Percentiles rank a stretch among this genome's conserved stretches.
phyloP scores from a whole-genome alignment of 768 basidiomycete species.

The Macrolepiota fuliginosa region DNA sequence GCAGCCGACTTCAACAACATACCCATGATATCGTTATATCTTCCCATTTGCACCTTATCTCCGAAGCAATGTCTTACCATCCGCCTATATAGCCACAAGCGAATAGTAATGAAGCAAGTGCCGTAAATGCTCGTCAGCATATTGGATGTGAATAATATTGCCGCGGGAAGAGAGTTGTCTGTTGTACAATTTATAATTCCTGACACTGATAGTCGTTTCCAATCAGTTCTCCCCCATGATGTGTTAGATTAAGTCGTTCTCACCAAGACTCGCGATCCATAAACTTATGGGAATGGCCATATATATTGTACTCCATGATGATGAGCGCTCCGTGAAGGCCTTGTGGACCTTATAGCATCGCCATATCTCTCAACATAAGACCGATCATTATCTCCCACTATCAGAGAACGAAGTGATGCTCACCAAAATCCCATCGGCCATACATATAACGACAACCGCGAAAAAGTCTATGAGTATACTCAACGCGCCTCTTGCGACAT shows the following conservation, averaged over 20 bases:
- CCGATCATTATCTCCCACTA: not conserved
- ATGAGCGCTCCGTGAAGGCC: not conserved
- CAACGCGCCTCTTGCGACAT: not conserved
- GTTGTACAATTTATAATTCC: not conserved
- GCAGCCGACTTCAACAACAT: too few species aligned
- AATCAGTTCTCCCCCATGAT: not conserved
- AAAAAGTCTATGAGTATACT: not conserved
- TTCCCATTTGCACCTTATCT: too few species aligned
- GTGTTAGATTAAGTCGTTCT: not conserved
- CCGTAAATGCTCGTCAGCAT: too few species aligned
- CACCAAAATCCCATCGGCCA: not conserved
- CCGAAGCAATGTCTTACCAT: not conserved
- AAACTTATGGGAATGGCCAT: not conserved
- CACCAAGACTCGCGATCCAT: not conserved
- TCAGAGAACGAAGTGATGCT: too few species aligned
- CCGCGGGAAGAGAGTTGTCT: not conserved
- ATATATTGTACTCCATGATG: not conserved
- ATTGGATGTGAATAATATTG: not conserved
- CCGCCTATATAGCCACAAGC: not conserved
- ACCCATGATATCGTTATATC: too few species aligned
- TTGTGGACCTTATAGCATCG: conserved; percentile 5
- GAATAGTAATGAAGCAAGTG: too few species aligned
- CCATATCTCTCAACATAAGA: not conserved
- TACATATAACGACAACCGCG: not conserved
- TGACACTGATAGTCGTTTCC: not conserved